Percentiles rank a stretch among this genome's conserved stretches.
These are phyloP conservation scores for Tilletia caries DNA, from an alignment of 1,284 basidiomycete species.

Conservation along the genomic window DNA sequence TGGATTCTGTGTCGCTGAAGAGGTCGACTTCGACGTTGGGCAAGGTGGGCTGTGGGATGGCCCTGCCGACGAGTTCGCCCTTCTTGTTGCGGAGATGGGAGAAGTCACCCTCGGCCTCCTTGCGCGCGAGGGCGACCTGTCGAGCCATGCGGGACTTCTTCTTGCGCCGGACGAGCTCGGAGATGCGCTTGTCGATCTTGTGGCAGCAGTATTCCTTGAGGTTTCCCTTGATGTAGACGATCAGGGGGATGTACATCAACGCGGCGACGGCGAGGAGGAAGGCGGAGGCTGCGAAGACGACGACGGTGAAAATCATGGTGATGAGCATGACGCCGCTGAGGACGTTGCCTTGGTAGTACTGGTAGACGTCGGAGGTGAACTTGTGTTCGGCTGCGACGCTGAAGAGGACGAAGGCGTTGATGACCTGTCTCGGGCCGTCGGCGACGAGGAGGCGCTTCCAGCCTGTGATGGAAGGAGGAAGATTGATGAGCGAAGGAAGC, in stretches of 20 bases:
- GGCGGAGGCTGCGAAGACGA: constrained; percentile 79
- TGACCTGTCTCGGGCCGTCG: constrained; percentile 94
- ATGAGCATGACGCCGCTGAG: constrained; percentile 80
- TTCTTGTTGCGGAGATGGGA: constrained; percentile 91
- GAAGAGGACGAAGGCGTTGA: constrained; percentile 90
- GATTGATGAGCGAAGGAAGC: too few species aligned
- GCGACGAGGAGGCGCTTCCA: constrained; percentile 93
- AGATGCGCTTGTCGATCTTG: constrained; percentile 95
- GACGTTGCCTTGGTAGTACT: constrained; percentile 60
- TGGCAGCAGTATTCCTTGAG: constrained; percentile 96
- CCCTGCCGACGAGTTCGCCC: constrained; percentile 73
- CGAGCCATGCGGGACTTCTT: constrained; percentile 80
- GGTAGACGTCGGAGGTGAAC: constrained; percentile 65
- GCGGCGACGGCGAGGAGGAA: constrained; percentile 77
- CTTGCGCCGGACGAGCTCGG: constrained; percentile 85
- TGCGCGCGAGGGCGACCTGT: constrained; percentile 77
- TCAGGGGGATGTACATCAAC: constrained; percentile 82
- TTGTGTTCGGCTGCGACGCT: constrained; percentile 79
- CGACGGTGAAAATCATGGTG: constrained; percentile 83
- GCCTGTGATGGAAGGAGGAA: constrained; percentile 95
- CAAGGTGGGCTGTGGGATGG: constrained; percentile 90
- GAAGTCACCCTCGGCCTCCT: constrained; percentile 82
- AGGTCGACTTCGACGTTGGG: constrained; percentile 86
- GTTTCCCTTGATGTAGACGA: constrained; percentile 93
- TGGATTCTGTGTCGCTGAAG: constrained; percentile 49